Percentiles rank a stretch among this genome's conserved stretches.
phyloP scores from a whole-genome alignment of 768 basidiomycete species.

The Xanthoconium stramineum region DNA sequence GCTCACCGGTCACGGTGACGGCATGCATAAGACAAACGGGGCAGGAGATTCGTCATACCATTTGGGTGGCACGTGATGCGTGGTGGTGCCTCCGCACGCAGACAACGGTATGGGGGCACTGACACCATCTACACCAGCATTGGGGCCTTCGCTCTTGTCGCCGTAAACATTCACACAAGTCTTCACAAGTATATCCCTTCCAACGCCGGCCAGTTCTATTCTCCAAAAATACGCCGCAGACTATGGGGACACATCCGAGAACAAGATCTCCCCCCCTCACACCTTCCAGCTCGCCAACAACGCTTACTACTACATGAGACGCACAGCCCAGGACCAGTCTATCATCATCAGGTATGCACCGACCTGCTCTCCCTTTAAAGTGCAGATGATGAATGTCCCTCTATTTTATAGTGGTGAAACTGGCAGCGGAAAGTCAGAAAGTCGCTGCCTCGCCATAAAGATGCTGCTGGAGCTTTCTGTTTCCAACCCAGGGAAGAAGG shows the following conservation, averaged over 20 bases:
- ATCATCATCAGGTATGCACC: constrained; percentile 47
- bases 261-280: constrained; percentile 61
- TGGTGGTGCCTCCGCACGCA: too few relatives aligned
- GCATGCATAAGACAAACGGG: too few relatives aligned
- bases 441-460: constrained; percentile 86
- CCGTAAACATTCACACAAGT: constrained; percentile 89
- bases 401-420: constrained; percentile 72
- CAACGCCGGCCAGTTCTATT: constrained; percentile 66
- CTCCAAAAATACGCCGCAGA: constrained; percentile 74
- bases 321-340: constrained; percentile 68
- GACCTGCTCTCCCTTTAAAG: not conserved
- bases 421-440: constrained; percentile 92
- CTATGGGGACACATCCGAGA: too few relatives aligned
- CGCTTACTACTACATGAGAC: constrained; percentile 93
- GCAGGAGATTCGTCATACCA: too few relatives aligned
- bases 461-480: constrained; percentile 88
- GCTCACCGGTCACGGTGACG: too few relatives aligned
- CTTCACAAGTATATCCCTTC: constrained; percentile 45
- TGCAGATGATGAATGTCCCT: too few relatives aligned
- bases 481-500: constrained; percentile 88
- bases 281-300: constrained; percentile 90
- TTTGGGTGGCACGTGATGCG: too few relatives aligned
- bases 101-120: too few relatives aligned
- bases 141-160: constrained; percentile 71
- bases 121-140: constrained; percentile 78